phyloP scores from a whole-genome alignment of 192 early-diverging fungal species.

The Gonapodya sp. region DNA sequence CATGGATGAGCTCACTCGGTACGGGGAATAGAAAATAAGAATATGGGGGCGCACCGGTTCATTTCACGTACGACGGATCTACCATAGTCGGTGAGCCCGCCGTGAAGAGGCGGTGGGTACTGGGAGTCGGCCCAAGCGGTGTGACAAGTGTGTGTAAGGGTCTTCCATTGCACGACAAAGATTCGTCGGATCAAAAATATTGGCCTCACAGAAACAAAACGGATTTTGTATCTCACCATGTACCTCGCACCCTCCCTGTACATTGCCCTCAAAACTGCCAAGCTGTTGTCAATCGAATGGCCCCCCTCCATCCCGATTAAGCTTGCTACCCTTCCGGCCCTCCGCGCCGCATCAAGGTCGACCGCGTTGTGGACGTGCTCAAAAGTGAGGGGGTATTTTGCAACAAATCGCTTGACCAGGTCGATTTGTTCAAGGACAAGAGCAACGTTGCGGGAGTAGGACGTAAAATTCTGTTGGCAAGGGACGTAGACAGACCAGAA shows the following conservation, averaged over 20 bases:
- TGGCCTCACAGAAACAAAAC: no score
- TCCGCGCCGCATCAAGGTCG: neutral
- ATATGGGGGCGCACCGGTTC: slow-evolving; percentile 36
- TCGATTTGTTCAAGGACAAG: slow-evolving; percentile 40
- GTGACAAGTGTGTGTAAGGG: slow-evolving; percentile 56
- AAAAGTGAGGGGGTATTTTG: slow-evolving; percentile 22
- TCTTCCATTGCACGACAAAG: slow-evolving; percentile 13
- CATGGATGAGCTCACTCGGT: neutral
- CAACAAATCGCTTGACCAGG: slow-evolving; percentile 46
- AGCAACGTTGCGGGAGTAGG: neutral
- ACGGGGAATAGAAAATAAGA: no score
- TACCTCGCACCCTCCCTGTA: slow-evolving; percentile 54
- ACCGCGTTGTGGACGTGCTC: neutral
- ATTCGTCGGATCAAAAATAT: neutral
- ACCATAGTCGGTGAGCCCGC: slow-evolving; percentile 47
- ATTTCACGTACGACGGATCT: slow-evolving; percentile 45
- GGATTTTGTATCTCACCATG: slow-evolving; percentile 22
- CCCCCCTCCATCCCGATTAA: slow-evolving; percentile 61
- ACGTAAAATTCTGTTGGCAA: neutral
- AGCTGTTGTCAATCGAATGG: slow-evolving; percentile 50
- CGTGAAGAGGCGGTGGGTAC: slow-evolving; percentile 23
- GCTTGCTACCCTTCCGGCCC: slow-evolving; percentile 37
- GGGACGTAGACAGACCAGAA: slow-evolving; percentile 11
- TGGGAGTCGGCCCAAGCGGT: slow-evolving; percentile 46
- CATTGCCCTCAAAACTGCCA: slow-evolving; percentile 39